Conservation (phyloP, 2,329 filamentous ascomycete species). For the Claviceps digitariae region DNA sequence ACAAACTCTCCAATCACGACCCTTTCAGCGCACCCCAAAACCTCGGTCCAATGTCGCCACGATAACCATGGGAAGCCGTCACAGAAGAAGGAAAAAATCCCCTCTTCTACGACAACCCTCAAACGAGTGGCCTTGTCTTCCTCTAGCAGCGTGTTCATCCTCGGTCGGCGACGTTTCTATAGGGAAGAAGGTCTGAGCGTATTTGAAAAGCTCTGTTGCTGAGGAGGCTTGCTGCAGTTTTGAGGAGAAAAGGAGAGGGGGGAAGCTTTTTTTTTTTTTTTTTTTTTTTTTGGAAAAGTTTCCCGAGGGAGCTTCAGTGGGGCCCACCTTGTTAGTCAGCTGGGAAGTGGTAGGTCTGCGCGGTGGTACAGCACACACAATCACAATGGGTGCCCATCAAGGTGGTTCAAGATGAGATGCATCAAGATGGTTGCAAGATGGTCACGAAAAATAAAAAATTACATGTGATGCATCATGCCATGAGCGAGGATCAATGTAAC, state of each 20-base stretch:
- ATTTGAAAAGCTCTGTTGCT: neutral
- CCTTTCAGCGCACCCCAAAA: too few species aligned
- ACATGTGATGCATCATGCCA: neutral
- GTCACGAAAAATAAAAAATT: neutral
- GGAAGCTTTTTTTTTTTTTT: neutral
- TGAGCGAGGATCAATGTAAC: neutral
- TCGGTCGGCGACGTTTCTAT: conserved; percentile 12
- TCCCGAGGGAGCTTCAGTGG: neutral
- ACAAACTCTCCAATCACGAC: too few species aligned
- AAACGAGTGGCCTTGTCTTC: conserved; percentile 25
- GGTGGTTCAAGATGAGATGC: too few species aligned
- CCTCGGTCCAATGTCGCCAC: conserved; percentile 25
- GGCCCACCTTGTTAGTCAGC: neutral
- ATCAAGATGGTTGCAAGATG: too few species aligned
- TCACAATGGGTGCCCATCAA: neutral
- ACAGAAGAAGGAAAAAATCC: too few species aligned
- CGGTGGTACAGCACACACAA: too few species aligned
- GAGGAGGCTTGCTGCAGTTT: conserved; percentile 17
- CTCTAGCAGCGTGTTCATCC: conserved; percentile 21
- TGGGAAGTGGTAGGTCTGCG: neutral
- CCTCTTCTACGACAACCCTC: conserved; percentile 25
- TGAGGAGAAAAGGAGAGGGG: conserved; percentile 3
- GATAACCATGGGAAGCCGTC: conserved; percentile 30
- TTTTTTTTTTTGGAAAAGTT: neutral
- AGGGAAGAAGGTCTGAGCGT: conserved; percentile 8